These are phyloP conservation scores for Massarina eburnea DNA, from an alignment of 2,329 filamentous ascomycete species.

Conservation along the genomic window DNA sequence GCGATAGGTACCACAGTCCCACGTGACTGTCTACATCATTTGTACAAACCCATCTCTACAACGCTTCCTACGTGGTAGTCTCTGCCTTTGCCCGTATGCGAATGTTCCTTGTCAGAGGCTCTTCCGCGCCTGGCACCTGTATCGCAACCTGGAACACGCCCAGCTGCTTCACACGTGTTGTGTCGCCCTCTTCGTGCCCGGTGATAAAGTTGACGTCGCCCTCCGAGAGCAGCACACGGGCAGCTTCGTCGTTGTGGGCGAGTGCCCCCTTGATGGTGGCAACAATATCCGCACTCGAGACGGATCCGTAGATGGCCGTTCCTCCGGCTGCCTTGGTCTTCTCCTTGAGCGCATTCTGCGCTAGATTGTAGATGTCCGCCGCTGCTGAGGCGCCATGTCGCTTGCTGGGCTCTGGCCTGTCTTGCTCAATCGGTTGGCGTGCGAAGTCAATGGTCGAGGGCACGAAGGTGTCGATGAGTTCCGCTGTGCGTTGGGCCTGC, in stretches of 20 bases:
- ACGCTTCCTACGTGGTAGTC: constrained; percentile 7
- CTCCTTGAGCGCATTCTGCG: constrained; percentile 34
- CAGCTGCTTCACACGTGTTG: constrained; percentile 54
- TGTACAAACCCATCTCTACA: constrained; percentile 1
- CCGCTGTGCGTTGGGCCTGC: constrained; percentile 47
- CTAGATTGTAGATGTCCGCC: constrained; percentile 38
- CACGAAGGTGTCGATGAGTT: constrained; percentile 52
- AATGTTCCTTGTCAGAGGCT: constrained; percentile 34
- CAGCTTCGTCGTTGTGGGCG: constrained; percentile 54
- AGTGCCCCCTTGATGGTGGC: constrained; percentile 52
- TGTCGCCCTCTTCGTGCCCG: constrained; percentile 37
- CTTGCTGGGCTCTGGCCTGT: constrained; percentile 23
- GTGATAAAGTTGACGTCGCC: constrained; percentile 55
- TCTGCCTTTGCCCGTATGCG: constrained; percentile 35
- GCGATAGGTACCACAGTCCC: too few species aligned
- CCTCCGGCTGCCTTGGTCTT: constrained; percentile 26
- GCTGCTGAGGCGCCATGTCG: constrained; percentile 39
- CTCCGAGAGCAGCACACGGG: constrained; percentile 52
- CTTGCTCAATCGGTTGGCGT: constrained; percentile 47
- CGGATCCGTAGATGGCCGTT: constrained; percentile 55
- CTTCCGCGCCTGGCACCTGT: constrained; percentile 49
- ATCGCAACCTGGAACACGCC: constrained; percentile 58
- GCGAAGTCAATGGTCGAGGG: constrained; percentile 52
- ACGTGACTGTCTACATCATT: background rate
- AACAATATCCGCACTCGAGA: constrained; percentile 56